phyloP scores from a whole-genome alignment of 2,329 filamentous ascomycete genomes.

The Scorias spongiosa region DNA sequence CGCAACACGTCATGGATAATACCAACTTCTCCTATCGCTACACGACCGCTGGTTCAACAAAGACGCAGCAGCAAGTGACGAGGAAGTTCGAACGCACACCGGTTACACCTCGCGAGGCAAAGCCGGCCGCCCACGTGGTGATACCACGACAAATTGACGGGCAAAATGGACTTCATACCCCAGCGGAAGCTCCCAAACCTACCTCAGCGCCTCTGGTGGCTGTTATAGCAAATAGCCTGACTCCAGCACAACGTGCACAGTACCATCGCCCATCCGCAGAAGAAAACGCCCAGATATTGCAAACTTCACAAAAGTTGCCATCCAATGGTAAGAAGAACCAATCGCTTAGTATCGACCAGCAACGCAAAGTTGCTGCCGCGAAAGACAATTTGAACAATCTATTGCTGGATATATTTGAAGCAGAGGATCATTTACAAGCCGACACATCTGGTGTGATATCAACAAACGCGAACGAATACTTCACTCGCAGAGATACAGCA shows the following conservation, averaged over 20 bases:
- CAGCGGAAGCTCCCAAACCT: neutral
- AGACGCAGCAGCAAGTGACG: conserved; percentile 1
- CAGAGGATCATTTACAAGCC: conserved; percentile 53
- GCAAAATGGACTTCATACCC: neutral
- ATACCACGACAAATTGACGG: neutral
- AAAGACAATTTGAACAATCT: conserved; percentile 55
- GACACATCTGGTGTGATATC: conserved; percentile 30
- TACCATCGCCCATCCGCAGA: conserved; percentile 13
- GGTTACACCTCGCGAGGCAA: too few species aligned
- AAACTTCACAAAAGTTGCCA: neutral
- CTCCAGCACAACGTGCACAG: conserved; percentile 19
- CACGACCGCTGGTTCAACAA: conserved; percentile 14
- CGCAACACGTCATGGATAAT: conserved; percentile 26
- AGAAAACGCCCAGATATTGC: neutral
- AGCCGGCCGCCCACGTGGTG: neutral
- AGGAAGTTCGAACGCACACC: too few species aligned
- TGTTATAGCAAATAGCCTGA: conserved; percentile 13
- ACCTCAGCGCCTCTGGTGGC: neutral
- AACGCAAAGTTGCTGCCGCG: conserved; percentile 63
- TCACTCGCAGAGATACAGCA: conserved; percentile 33
- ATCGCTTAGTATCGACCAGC: conserved; percentile 47
- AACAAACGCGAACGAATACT: conserved; percentile 38
- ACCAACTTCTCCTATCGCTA: conserved; percentile 24
- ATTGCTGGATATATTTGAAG: conserved; percentile 57
- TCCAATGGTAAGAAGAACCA: neutral